Base-by-base conservation (phyloP, 2,329 filamentous ascomycete genomes). In the Leptographium radiaticola region DNA sequence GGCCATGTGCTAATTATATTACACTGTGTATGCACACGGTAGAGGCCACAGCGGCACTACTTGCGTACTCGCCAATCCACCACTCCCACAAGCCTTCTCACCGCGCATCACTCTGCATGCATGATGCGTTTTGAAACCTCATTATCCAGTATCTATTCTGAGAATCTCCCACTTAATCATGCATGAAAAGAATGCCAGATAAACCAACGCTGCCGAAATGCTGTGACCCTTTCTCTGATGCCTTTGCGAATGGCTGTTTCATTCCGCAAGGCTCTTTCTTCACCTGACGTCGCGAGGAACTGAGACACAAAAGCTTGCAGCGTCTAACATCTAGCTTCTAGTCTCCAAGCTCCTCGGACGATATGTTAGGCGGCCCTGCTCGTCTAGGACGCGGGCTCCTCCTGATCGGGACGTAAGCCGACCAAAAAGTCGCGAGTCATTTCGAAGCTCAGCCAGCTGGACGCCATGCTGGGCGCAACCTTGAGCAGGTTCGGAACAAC, bases 391-490 rank as follows among this genome's bases (percentile, higher is more conserved):
- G 13, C 25, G 8, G 60, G 53, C 33, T 65, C 60, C n/a, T 66
- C 65, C 31, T 25, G 10, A 12, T 72, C 71, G 1, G 74, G 70
- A 56, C 76, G 77, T 34, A 89, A 66, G 20, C 71, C 73, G 55
- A 94, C 73, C 43, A 97, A 71, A 65, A 94, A 86, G 69, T 98
- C 93, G 59, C 93, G 80, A 10, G 88, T 91, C 66, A 97, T 73
- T 71, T 98, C 93, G 66, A 95, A 98, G 68, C 90, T 96, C 57
- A 97, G 79, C 91, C 93, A 98, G 69, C 88, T 96, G 62, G 89
- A 94, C 16, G 93, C 93, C 91, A 98, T 98, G 67, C 90, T 97
- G 4, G 93, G 93, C 9, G 93, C 91, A 16, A 98, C 93, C 70
- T 98, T 98, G 57, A 98, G 79, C 25, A 98, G 75, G 64, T 98